Evolutionary conservation across 2,329 filamentous ascomycete genomes (phyloP).

Genomic region (Ilyonectria mors-panacis): DNA sequence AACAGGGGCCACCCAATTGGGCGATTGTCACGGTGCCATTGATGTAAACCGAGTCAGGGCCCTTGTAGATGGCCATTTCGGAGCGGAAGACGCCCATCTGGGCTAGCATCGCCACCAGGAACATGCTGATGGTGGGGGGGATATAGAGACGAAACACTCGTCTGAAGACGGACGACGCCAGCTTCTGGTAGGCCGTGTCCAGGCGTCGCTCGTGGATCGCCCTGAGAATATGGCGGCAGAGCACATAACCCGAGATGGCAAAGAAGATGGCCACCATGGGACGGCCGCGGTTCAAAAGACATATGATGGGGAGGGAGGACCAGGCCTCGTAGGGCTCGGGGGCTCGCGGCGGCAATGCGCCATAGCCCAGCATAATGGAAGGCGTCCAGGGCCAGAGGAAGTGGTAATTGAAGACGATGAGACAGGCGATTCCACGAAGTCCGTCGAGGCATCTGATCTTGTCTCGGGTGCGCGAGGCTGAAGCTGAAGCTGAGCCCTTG

Average conservation of each 20-base stretch:
- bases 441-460: slow-evolving; percentile 59
- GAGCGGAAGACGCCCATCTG: slow-evolving; percentile 56
- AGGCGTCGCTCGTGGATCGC: slow-evolving; percentile 54
- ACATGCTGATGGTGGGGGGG: slow-evolving; percentile 59
- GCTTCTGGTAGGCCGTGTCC: slow-evolving; percentile 54
- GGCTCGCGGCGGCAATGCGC: slow-evolving; percentile 54
- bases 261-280: slow-evolving; percentile 62
- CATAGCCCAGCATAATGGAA: slow-evolving; percentile 58
- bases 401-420: slow-evolving; percentile 61
- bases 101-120: slow-evolving; percentile 56
- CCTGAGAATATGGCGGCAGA: slow-evolving; percentile 56
- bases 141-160: slow-evolving; percentile 58
- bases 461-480: slow-evolving; percentile 41
- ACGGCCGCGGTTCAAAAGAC: slow-evolving; percentile 57
- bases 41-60: slow-evolving; percentile 57
- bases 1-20: slow-evolving; percentile 42
- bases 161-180: slow-evolving; percentile 56
- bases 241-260: slow-evolving; percentile 60
- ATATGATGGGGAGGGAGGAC: slow-evolving; percentile 57
- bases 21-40: slow-evolving; percentile 54
- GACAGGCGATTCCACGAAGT: slow-evolving; percentile 58
- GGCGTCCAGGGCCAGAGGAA: slow-evolving; percentile 60
- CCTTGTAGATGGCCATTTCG: slow-evolving; percentile 54
- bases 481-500: slow-evolving; percentile 26
- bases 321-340: slow-evolving; percentile 53